Evolutionary conservation across 1,284 basidiomycete genomes (phyloP), one percentile per base, ranked within the genome.

Genomic region (Naganishia liquefaciens): DNA sequence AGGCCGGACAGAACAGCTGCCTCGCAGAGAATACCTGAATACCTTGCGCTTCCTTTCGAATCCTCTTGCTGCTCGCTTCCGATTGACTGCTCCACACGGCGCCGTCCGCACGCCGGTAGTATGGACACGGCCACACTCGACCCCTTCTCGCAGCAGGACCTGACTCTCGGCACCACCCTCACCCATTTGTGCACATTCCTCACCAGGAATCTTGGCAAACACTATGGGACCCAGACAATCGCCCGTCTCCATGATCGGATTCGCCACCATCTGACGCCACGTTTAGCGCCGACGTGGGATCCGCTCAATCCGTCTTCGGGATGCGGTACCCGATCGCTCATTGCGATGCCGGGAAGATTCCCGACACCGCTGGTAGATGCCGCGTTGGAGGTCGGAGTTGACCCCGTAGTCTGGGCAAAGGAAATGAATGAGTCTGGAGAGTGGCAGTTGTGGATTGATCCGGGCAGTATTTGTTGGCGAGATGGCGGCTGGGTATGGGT

Each of bases 381-480:
- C 3, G 76, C 75, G 2, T 60, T 55, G 15, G 62, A 67, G 19
- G 58, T 62, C 17, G 74, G 69, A 0, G 70, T 79, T 2, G 73
- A 77, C 40, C 54, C 66, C 19, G 60, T 49, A 9, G 53, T 69
- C 0, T 79, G 78, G 78, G 64, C 64, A 28, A 63, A 54, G 46
- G 72, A 70, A 2, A 70, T 79, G 54, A 73, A 69, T 19, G 60
- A 64, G 43, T 69, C 64, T 43, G 72, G 70, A 23, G 72, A 76
- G 65, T 79, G 78, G 78, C 74, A 79, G 65, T 73, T 73, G 7
- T 79, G 77, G 77, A 76, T 77, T 62, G 78, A 79, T 72, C 78
- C 78, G 17, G 78, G 78, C 11, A 71, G 72, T 65, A 76, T 79
- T 10, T 70, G 72, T 39, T 78, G 75, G 76, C 68, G 78, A 50